Evolutionary conservation across 164 flowering plant species (phyloP).

Genomic region (Protea cynaroides): DNA sequence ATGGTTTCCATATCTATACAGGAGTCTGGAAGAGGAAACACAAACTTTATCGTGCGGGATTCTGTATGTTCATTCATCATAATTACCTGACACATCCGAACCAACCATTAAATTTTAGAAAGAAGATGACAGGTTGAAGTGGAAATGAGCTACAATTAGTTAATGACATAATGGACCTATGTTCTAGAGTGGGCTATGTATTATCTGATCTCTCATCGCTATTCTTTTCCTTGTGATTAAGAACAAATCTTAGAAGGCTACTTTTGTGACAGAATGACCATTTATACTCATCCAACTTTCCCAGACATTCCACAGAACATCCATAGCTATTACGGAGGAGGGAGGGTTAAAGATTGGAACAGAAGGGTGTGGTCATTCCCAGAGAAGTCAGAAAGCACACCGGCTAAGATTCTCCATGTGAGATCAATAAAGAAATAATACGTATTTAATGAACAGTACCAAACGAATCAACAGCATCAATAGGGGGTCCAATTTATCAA

Average conservation of each 20-base stretch:
- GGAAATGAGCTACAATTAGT: neutral
- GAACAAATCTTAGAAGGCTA: no score
- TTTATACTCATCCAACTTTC: neutral
- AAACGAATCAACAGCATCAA: neutral
- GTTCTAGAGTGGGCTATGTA: no score
- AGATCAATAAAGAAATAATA: neutral
- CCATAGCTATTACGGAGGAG: no score
- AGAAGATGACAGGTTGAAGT: neutral
- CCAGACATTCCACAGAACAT: no score
- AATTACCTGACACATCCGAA: constrained; percentile 47
- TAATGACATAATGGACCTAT: no score
- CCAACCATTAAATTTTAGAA: neutral
- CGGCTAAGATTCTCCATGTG: neutral
- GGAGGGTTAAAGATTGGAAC: neutral
- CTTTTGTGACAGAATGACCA: neutral
- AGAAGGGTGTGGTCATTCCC: neutral
- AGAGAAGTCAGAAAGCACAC: neutral
- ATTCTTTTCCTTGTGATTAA: neutral
- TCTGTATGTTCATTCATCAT: constrained; percentile 70
- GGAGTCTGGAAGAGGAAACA: constrained; percentile 58
- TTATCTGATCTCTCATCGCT: no score
- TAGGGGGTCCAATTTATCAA: neutral
- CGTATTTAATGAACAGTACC: neutral
- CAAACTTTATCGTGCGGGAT: constrained; percentile 69
- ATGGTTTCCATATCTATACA: constrained; percentile 66